Evolutionary conservation across 2,329 filamentous ascomycete species (phyloP).

Genomic region (Sporothrix mexicana): DNA sequence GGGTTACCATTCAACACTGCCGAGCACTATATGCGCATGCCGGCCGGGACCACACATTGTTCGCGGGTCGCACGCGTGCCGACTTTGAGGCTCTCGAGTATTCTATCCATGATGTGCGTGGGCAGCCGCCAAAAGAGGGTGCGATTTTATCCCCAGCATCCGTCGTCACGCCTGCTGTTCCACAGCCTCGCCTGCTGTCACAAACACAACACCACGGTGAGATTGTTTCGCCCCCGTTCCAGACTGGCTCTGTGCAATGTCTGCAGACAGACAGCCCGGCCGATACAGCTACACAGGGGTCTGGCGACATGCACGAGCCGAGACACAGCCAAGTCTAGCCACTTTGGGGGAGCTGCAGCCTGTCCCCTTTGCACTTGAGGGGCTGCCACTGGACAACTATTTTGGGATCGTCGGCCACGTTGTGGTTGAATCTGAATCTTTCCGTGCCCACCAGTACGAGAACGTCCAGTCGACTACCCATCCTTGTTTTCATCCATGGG

Average conservation of each 20-base stretch:
- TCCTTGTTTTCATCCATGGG: slow-evolving; percentile 1
- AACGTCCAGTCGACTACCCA: background rate
- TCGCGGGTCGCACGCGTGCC: slow-evolving; percentile 31
- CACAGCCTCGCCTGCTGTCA: background rate
- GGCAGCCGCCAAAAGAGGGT: slow-evolving; percentile 24
- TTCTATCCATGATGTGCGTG: slow-evolving; percentile 35
- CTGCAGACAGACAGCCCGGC: background rate
- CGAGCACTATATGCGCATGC: slow-evolving; percentile 27
- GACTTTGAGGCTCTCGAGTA: slow-evolving; percentile 34
- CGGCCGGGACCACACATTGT: slow-evolving; percentile 14
- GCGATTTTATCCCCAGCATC: background rate
- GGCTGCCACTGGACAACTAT: slow-evolving; percentile 28
- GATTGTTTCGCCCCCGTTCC: background rate
- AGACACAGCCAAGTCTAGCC: slow-evolving; percentile 27
- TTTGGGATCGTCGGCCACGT: background rate
- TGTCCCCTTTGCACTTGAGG: slow-evolving; percentile 32
- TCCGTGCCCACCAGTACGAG: background rate
- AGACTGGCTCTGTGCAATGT: background rate
- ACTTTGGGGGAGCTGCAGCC: slow-evolving; percentile 33
- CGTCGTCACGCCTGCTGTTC: background rate
- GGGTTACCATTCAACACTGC: slow-evolving; percentile 34
- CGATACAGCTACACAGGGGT: background rate
- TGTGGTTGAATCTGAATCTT: background rate
- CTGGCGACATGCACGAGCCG: background rate
- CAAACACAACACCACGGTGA: background rate